phyloP scores from a whole-genome alignment of 768 basidiomycete genomes.

The Mrakia hoshinonis region DNA sequence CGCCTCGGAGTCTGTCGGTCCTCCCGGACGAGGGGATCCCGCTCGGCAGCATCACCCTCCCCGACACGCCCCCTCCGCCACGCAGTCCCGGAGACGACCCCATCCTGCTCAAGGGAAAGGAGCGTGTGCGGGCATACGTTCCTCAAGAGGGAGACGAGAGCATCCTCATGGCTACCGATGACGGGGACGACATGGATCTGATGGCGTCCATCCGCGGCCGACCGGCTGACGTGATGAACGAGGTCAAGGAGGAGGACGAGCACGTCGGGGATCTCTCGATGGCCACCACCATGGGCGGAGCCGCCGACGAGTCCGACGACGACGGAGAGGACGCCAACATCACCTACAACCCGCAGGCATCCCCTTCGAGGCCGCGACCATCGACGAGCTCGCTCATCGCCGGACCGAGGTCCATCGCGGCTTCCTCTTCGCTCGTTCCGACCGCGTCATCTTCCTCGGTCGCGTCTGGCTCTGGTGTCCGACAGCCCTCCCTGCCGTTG shows the following conservation, averaged over 20 bases:
- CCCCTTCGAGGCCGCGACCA: background rate
- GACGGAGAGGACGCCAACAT: conserved; percentile 19
- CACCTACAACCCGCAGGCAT: conserved; percentile 11
- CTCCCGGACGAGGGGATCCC: background rate
- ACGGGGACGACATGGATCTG: conserved; percentile 5
- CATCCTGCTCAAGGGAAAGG: conserved; percentile 15
- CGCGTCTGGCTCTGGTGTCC: background rate
- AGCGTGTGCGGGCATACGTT: background rate
- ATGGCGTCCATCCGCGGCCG: background rate
- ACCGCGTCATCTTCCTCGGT: background rate
- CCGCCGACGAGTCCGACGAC: background rate
- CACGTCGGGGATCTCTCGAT: conserved; percentile 8
- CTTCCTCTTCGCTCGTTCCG: background rate
- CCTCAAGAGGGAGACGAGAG: background rate
- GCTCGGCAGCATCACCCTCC: background rate
- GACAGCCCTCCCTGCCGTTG: background rate
- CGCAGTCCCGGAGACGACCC: conserved; percentile 27
- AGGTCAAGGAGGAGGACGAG: background rate
- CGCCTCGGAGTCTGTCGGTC: background rate
- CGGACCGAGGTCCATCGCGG: background rate
- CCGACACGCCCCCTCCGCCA: conserved; percentile 24
- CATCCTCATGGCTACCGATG: background rate
- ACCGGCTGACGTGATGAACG: background rate
- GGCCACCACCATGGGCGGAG: background rate
- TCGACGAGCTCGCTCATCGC: background rate